These are phyloP conservation scores for Mycena epipterygia DNA, from an alignment of 768 basidiomycete species.

Conservation along the genomic window DNA sequence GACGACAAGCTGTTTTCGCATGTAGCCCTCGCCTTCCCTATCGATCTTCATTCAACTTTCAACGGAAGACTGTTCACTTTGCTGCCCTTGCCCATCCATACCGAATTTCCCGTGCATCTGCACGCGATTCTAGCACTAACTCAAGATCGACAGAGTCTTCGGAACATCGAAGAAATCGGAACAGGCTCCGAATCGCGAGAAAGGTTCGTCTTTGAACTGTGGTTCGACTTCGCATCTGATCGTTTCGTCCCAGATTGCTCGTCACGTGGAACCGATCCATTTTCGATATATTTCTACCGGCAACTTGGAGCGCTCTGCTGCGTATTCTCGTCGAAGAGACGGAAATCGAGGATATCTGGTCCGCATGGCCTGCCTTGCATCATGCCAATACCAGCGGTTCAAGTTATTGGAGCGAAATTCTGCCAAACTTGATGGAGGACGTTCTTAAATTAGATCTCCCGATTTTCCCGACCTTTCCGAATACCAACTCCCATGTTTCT, in stretches of 20 bases:
- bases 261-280: conserved; percentile 39
- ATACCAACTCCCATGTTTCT: conserved; percentile 32
- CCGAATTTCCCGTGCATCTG: conserved; percentile 47
- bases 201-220: conserved; percentile 27
- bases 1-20: conserved; percentile 47
- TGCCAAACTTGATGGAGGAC: conserved; percentile 18
- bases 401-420: conserved; percentile 27
- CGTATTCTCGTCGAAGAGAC: conserved; percentile 24
- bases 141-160: conserved; percentile 45
- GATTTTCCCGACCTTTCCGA: conserved; percentile 28
- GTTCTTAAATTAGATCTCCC: conserved; percentile 22
- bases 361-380: conserved; percentile 35
- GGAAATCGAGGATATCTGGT: conserved; percentile 36
- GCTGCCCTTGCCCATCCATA: conserved; percentile 49
- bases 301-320: conserved; percentile 33
- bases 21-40: conserved; percentile 43
- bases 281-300: conserved; percentile 38
- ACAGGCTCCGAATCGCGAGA: conserved; percentile 36
- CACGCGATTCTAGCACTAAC: conserved; percentile 50
- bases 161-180: conserved; percentile 45
- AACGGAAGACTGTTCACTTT: conserved; percentile 48
- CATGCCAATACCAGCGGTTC: conserved; percentile 1
- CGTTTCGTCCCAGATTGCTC: conserved; percentile 27
- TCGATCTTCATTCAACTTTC: background rate
- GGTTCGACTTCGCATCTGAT: background rate